Base-by-base conservation (phyloP, 768 basidiomycete species). In the Trametes cinnabarina region DNA sequence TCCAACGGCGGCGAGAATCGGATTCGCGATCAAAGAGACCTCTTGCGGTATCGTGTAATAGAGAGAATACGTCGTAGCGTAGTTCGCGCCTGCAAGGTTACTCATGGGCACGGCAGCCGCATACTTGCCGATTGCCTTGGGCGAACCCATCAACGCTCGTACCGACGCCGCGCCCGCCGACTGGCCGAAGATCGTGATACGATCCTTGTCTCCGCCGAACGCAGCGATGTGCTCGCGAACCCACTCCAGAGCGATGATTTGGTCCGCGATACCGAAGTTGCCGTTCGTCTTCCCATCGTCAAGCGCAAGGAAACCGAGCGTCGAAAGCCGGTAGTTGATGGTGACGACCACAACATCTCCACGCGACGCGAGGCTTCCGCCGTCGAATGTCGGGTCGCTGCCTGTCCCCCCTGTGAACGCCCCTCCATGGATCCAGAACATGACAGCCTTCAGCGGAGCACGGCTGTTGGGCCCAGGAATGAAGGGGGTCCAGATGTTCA, bases 201-300 rank as follows among this genome's bases (percentile, higher is more conserved):
- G 73, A 9, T 68, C 66, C 1, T 79, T 78, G 68, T 85, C 83
- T 0, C 84, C 84, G 35, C 83, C 83, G 60, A 86, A 86, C n/a
- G 76, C 73, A 1, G 70, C 66, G 57, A 85, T 84, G 67, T 85
- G 75, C 34, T 74, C 66, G 25, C 79, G 76, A 0, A 85, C 79
- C 79, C 79, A 76, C 41, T 75, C 65, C 34, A 82, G 66, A 15
- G 73, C 69, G n/a, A 67, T 42, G 26, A 75, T 67, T 68, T 78
- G 75, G 65, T 82, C 79, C 17, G 73, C 76, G 39, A 81, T 61
- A 0, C 78, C 80, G 56, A 73, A 78, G 65, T 80, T 80, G 17
- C 77, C 76, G 54, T 77, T 77, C 22, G 73, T 76, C 22, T 73
- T 66, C 17, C 74, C 77, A 55, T 78, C 76, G 39, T 73, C 63